Base-by-base conservation (phyloP, 495 filamentous ascomycete species). In the Aspergillus carlsbadensis region DNA sequence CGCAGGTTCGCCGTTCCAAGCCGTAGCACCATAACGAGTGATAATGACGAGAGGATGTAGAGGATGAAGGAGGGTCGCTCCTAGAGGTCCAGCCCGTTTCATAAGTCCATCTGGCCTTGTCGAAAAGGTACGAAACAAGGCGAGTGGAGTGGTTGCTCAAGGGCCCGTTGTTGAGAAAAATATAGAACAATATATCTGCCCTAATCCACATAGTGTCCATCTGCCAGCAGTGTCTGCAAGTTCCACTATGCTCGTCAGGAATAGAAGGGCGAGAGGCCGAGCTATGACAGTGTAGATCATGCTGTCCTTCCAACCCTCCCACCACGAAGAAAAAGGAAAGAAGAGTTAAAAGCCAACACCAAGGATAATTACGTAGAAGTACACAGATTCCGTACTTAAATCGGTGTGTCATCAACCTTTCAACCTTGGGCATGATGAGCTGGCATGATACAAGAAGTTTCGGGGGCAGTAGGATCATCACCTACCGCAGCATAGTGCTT, bases 401-500 rank as follows among this genome's bases (percentile, higher is more conserved):
- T 54, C 40, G 60, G 29, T 48, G 46, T 17, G 47, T 50, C 47
- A 50, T 50, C 47, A 50, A 50, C 47, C 47, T 59, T 40, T 68
- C 69, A 69, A 73, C 69, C 69, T 68, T 65, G 61, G 61, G 66
- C 56, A 54, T 59, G 56, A 71, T 74, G 59, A 72, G 67, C 66
- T 55, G 46, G 13, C 42, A 53, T 45, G 56, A 60, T 46, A 58
- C 34, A 29, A n/a, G 1, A 3, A 26, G 10, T 5, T 8, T 41
- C 31, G 21, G 59, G 51, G 49, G 15, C 15, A 33, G 49, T 15
- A 42, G 49, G 21, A 52, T 21, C 14, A 52, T 77, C 75, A 78
- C 78, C 81, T 87, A 82, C 89, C 85, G 76, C 89, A 92, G 80
- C 89, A 92, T 36, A 92, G 74, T 57, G 81, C 81, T 76, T 90